phyloP scores from a whole-genome alignment of 2,329 filamentous ascomycete species.

The Xylariales sp. region DNA sequence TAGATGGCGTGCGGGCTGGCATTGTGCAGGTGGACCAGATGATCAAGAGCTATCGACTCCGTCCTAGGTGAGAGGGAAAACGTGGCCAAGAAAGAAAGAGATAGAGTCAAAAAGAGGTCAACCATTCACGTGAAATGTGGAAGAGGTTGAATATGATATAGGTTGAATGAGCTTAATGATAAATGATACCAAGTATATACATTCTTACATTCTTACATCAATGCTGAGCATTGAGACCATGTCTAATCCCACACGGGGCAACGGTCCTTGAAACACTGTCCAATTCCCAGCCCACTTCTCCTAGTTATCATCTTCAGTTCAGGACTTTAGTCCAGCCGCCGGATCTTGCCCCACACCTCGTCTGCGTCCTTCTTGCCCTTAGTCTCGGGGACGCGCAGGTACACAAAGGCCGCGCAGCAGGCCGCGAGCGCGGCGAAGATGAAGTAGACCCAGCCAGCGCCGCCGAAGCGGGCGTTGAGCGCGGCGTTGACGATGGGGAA shows the following conservation, averaged over 20 bases:
- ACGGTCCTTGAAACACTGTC: too few species aligned
- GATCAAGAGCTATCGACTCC: constrained; percentile 38
- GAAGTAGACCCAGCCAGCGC: constrained; percentile 82
- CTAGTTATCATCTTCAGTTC: too few species aligned
- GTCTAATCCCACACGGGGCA: too few species aligned
- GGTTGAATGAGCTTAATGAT: too few species aligned
- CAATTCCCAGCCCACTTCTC: too few species aligned
- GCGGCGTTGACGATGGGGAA: constrained; percentile 82
- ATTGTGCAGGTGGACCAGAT: constrained; percentile 57
- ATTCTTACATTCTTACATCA: too few species aligned
- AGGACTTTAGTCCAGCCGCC: constrained; percentile 48
- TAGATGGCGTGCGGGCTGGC: constrained; percentile 77
- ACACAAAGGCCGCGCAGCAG: constrained; percentile 67
- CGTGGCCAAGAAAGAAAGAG: too few species aligned
- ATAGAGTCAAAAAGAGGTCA: too few species aligned
- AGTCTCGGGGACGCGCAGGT: constrained; percentile 76
- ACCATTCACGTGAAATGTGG: too few species aligned
- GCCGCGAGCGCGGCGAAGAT: constrained; percentile 77
- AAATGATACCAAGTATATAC: too few species aligned
- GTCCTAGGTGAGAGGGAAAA: constrained; percentile 7
- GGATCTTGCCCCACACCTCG: constrained; percentile 81
- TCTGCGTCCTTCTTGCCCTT: constrained; percentile 78
- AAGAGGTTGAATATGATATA: too few species aligned
- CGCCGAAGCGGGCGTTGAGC: constrained; percentile 59
- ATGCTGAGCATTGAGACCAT: too few species aligned